Percentiles rank a stretch among this genome's conserved stretches.
phyloP scores from a whole-genome alignment of 441 rosid species.

The Melastoma candidum region DNA sequence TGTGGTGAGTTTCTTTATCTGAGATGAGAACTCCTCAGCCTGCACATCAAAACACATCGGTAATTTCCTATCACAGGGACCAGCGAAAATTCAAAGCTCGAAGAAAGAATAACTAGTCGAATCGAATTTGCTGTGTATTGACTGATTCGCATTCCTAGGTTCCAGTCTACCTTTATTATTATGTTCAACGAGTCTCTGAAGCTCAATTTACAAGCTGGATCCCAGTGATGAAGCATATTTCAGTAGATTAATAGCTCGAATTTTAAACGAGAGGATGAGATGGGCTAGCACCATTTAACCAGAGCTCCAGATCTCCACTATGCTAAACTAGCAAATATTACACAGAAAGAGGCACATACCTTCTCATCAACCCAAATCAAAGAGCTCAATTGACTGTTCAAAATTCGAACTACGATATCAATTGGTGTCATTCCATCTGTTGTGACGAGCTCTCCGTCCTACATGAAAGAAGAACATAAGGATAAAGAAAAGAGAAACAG shows the following conservation, averaged over 20 bases:
- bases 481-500: neutral
- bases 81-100: too few relatives aligned
- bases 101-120: too few relatives aligned
- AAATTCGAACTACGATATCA: constrained; percentile 77
- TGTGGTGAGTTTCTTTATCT: constrained; percentile 60
- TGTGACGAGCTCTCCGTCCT: constrained; percentile 87
- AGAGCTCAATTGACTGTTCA: constrained; percentile 94
- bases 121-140: too few relatives aligned
- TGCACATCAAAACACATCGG: constrained; percentile 22
- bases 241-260: too few relatives aligned
- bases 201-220: too few relatives aligned
- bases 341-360: constrained; percentile 29
- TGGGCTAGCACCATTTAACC: too few relatives aligned
- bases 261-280: too few relatives aligned
- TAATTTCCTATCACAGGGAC: neutral
- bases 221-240: too few relatives aligned
- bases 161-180: too few relatives aligned
- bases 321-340: neutral
- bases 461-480: constrained; percentile 17
- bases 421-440: constrained; percentile 78
- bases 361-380: constrained; percentile 98
- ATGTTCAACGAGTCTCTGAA: too few relatives aligned
- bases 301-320: neutral
- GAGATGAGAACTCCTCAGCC: constrained; percentile 91
- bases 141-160: too few relatives aligned